Percentiles rank a stretch among this genome's conserved stretches.
phyloP scores from a whole-genome alignment of 2,329 filamentous ascomycete species.

The Colletotrichum spaethianum region DNA sequence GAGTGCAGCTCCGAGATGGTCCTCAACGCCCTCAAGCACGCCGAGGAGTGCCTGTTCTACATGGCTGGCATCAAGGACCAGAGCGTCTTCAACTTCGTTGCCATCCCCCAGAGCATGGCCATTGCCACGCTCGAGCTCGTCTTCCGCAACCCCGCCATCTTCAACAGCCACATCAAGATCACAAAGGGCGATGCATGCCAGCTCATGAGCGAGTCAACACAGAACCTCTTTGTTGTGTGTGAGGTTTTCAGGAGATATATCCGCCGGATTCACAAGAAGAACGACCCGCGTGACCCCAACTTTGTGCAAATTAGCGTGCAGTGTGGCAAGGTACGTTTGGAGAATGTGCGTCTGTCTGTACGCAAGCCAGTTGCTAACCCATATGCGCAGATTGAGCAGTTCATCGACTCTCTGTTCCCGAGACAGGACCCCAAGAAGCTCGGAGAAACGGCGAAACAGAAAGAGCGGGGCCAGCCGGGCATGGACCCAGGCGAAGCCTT shows the following conservation, averaged over 20 bases:
- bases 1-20: constrained; percentile 96
- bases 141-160: constrained; percentile 91
- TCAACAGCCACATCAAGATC: constrained; percentile 93
- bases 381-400: constrained; percentile 84
- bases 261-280: constrained; percentile 90
- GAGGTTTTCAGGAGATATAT: constrained; percentile 85
- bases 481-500: constrained; percentile 72
- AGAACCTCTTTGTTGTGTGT: constrained; percentile 87
- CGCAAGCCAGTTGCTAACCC: constrained; percentile 40
- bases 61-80: constrained; percentile 95
- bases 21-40: constrained; percentile 87
- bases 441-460: constrained; percentile 56
- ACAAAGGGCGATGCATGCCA: constrained; percentile 94
- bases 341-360: constrained; percentile 17
- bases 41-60: constrained; percentile 96
- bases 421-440: constrained; percentile 79
- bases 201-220: constrained; percentile 92
- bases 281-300: constrained; percentile 92
- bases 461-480: constrained; percentile 56
- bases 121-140: constrained; percentile 94
- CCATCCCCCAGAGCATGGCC: constrained; percentile 97
- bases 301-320: constrained; percentile 92
- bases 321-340: constrained; percentile 80
- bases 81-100: constrained; percentile 98
- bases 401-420: constrained; percentile 94